Evolutionary conservation across 768 basidiomycete genomes (phyloP).

Genomic region (Coprinopsis sp.): DNA sequence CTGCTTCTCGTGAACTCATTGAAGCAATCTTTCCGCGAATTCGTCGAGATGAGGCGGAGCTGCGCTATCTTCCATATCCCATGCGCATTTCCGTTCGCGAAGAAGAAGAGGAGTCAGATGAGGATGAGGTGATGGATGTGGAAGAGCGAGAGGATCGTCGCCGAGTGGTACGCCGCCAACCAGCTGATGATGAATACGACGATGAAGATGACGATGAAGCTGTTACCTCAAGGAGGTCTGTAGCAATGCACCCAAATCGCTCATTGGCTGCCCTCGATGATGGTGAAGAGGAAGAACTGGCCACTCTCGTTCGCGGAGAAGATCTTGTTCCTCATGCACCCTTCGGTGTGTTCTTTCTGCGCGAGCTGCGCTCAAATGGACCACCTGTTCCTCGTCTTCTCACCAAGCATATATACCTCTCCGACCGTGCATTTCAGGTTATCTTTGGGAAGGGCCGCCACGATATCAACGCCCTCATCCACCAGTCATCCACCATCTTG

Average conservation of each 20-base stretch:
- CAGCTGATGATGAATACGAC: no score
- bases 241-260: no score
- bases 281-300: neutral
- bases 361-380: neutral
- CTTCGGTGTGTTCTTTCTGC: neutral
- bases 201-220: neutral
- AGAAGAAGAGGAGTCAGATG: neutral
- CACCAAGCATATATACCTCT: neutral
- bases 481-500: neutral
- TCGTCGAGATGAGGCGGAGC: neutral
- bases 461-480: neutral
- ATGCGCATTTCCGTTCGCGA: neutral
- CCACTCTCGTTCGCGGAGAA: neutral
- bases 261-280: neutral
- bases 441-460: neutral
- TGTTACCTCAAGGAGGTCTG: no score
- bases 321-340: neutral
- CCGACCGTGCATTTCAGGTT: neutral
- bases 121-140: neutral
- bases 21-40: conserved; percentile 9
- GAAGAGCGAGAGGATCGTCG: neutral
- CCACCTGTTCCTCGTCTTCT: neutral
- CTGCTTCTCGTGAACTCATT: conserved; percentile 14
- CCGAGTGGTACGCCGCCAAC: neutral
- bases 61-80: neutral